Evolutionary conservation across 2,329 filamentous ascomycete species (phyloP), one percentile per base, ranked within the genome.

Genomic region (Epichloe brachyelytri): DNA sequence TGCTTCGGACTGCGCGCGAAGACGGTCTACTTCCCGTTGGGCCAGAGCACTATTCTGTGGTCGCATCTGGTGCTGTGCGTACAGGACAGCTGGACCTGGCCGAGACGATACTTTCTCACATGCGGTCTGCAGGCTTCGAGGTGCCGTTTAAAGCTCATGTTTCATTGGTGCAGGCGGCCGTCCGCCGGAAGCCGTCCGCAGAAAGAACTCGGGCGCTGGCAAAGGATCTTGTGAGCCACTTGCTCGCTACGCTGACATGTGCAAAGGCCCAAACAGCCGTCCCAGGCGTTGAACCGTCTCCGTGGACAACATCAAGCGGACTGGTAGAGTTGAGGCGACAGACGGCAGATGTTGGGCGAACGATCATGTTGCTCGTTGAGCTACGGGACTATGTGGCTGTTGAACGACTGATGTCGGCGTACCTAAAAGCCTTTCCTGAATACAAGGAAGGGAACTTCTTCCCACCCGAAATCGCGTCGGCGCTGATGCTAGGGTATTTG

Each of bases 401-500:
- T 15, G 67, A 76, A 54, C 68, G 78, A 50, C 66, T 88, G 5
- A 73, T 83, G 56, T 68, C 75, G 33, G 62, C 77, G 46, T 85
- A 79, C 58, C 65, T 67, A 33, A 63, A 65, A 44, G 58, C 70
- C 19, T 67, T 73, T 30, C 67, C 68, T 0, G 54, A 66, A 17
- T 59, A 62, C 36, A 56, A 65, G 43, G 53, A 54, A 43, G 51
- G 61, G 14, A 61, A 68, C 10, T 54, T 64, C 1, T 67, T 77
- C 15, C 78, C 82, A 0, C 65, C 80, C 3, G 64, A 69, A 15
- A 67, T 90, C 50, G 67, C 86, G 20, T 73, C 74, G 47, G 75
- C 82, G 8, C 66, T 91, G 52, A 90, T 95, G 84, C 69, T 75
- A 20, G 74, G 80, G 0, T 77, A 86, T 60, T 68, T 80, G 43